Percentiles rank a stretch among this genome's conserved stretches.
Conservation (phyloP, 2,329 filamentous ascomycete species). For the Verticillium isaacii region DNA sequence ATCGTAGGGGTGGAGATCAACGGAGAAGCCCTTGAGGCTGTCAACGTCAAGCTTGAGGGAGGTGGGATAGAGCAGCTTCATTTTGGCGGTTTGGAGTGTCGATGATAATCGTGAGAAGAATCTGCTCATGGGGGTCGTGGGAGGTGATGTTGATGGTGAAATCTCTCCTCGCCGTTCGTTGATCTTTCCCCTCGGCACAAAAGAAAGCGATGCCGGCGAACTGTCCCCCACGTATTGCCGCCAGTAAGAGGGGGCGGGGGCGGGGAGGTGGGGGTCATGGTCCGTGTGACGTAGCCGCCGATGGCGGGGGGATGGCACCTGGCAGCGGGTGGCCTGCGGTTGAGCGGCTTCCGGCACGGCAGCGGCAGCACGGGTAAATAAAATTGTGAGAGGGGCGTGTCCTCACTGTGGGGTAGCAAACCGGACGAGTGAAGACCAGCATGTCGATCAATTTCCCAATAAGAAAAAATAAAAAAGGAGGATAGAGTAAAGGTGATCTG, state of each 20-base stretch:
- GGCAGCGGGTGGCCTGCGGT: background rate
- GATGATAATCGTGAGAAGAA: background rate
- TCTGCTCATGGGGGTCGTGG: background rate
- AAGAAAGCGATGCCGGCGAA: background rate
- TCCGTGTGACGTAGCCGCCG: background rate
- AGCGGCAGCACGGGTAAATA: too few species aligned
- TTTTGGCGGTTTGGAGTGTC: conserved; percentile 15
- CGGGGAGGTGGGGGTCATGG: background rate
- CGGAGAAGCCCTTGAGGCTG: conserved; percentile 53
- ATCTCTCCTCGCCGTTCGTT: background rate
- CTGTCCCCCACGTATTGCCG: background rate
- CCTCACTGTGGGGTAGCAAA: too few species aligned
- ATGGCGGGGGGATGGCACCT: background rate
- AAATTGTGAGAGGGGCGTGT: too few species aligned
- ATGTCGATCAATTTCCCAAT: too few species aligned
- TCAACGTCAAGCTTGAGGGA: conserved; percentile 52
- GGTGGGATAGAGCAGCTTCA: conserved; percentile 65
- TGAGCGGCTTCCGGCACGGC: too few species aligned
- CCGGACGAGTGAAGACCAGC: too few species aligned
- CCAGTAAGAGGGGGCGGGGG: background rate
- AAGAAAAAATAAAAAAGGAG: too few species aligned
- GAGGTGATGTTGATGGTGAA: background rate
- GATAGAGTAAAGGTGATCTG: too few species aligned
- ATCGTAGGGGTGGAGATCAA: conserved; percentile 55
- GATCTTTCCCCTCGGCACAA: background rate